phyloP scores from a whole-genome alignment of 2,329 filamentous ascomycete species.

The Dissoconium aciculare region DNA sequence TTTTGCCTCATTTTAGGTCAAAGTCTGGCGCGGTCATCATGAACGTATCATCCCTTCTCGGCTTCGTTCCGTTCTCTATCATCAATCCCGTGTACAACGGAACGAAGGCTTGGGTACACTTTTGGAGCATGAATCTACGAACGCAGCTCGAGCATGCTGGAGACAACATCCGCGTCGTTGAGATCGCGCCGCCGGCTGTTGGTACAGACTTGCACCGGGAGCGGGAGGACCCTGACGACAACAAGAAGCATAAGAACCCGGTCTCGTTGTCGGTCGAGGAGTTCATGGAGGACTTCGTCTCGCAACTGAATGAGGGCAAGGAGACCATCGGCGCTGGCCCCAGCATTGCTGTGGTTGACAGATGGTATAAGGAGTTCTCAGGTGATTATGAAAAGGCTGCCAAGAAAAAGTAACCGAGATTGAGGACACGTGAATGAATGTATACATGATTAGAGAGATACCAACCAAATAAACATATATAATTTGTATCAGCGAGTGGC shows the following conservation, averaged over 20 bases:
- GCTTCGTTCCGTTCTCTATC: constrained; percentile 37
- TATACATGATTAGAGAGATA: too few species aligned
- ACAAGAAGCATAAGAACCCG: constrained; percentile 43
- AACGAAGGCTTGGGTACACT: constrained; percentile 45
- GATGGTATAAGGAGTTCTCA: constrained; percentile 29
- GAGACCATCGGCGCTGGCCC: constrained; percentile 37
- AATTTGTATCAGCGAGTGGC: too few species aligned
- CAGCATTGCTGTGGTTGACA: constrained; percentile 27
- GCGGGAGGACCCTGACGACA: constrained; percentile 40
- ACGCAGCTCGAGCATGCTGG: constrained; percentile 32
- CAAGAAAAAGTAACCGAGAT: too few species aligned
- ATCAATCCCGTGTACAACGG: constrained; percentile 45
- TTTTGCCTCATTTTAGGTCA: constrained; percentile 38
- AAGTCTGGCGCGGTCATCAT: constrained; percentile 32
- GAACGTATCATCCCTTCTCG: constrained; percentile 41
- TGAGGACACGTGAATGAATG: too few species aligned
- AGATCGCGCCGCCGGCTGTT: constrained; percentile 42
- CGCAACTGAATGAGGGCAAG: constrained; percentile 33
- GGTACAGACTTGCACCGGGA: constrained; percentile 42
- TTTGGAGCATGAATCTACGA: constrained; percentile 41
- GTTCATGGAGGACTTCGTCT: constrained; percentile 37
- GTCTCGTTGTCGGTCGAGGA: constrained; percentile 36
- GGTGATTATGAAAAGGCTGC: constrained; percentile 15
- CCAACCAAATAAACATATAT: too few species aligned
- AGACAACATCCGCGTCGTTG: constrained; percentile 35